A percentile compares a stretch with the other conserved stretches of the same genome.
Conservation (phyloP, 2,329 filamentous ascomycete genomes). For the Juglanconis juglandina region DNA sequence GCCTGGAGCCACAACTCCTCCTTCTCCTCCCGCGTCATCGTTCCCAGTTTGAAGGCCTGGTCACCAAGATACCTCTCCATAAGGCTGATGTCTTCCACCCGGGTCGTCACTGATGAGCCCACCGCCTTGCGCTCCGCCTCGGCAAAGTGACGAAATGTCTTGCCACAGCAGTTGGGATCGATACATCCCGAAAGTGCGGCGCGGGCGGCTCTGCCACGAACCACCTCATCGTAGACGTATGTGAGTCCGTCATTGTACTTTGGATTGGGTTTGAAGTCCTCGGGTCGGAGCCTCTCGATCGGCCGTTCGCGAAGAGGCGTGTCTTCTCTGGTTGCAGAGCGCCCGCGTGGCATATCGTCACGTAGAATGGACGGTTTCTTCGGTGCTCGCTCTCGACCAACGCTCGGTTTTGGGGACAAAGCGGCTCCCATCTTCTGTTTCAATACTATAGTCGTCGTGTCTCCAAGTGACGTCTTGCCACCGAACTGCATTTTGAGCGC, state of each 20-base stretch:
- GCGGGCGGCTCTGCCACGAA: constrained; percentile 67
- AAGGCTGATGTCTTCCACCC: constrained; percentile 42
- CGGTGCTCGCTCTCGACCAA: not conserved
- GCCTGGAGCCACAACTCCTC: constrained; percentile 71
- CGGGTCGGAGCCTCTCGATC: constrained; percentile 54
- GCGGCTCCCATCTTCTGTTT: not conserved
- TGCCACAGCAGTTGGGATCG: constrained; percentile 72
- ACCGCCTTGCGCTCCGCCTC: constrained; percentile 40
- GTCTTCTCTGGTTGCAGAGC: constrained; percentile 1
- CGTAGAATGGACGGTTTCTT: constrained; percentile 16
- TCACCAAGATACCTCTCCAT: constrained; percentile 58
- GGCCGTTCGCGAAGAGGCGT: constrained; percentile 53
- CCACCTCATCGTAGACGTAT: constrained; percentile 71
- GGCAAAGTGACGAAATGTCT: constrained; percentile 66
- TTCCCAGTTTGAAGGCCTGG: constrained; percentile 54
- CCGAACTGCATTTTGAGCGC: not conserved
- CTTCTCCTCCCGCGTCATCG: constrained; percentile 59
- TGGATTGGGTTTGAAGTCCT: constrained; percentile 82
- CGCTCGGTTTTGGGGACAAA: not conserved
- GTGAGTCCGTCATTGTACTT: constrained; percentile 65
- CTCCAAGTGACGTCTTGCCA: not conserved
- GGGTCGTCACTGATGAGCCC: constrained; percentile 32
- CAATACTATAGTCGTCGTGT: not conserved
- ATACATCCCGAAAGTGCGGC: constrained; percentile 72
- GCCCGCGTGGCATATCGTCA: constrained; percentile 15